Conservation (phyloP, 2,329 filamentous ascomycete species). For the Bipolaris gigantea region DNA sequence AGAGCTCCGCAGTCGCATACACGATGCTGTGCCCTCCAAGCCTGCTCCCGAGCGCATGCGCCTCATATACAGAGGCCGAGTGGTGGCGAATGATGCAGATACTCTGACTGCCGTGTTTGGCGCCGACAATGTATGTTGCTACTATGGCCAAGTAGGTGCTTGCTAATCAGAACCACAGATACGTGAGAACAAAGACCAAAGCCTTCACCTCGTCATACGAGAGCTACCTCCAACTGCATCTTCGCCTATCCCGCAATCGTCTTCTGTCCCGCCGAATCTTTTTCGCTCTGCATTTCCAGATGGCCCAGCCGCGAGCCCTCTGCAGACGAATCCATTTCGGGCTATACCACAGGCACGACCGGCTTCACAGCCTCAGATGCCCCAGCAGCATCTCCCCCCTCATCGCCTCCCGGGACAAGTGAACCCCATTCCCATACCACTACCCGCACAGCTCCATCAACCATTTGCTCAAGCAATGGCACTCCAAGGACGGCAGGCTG, state of each 20-base stretch:
- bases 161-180: conserved; percentile 34
- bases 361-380: conserved; percentile 31
- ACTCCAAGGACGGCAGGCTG: conserved; percentile 16
- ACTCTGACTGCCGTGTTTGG: conserved; percentile 56
- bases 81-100: conserved; percentile 53
- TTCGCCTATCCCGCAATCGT: conserved; percentile 29
- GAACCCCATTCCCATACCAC: conserved; percentile 19
- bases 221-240: conserved; percentile 29
- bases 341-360: conserved; percentile 31
- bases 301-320: conserved; percentile 20
- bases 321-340: conserved; percentile 40
- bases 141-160: not conserved
- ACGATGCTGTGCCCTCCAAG: conserved; percentile 49
- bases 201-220: conserved; percentile 44
- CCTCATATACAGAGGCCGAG: conserved; percentile 61
- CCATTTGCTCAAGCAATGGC: conserved; percentile 29
- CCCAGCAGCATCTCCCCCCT: conserved; percentile 16
- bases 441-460: conserved; percentile 31
- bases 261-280: conserved; percentile 46
- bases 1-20: conserved; percentile 57
- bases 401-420: conserved; percentile 19
- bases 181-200: conserved; percentile 41
- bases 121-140: conserved; percentile 50
- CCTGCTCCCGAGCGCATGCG: conserved; percentile 52
- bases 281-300: conserved; percentile 21